Evolutionary conservation across 352 stramenopile species (phyloP), one percentile per base, ranked within the genome.

Genomic region (Pythium folliculosum): DNA sequence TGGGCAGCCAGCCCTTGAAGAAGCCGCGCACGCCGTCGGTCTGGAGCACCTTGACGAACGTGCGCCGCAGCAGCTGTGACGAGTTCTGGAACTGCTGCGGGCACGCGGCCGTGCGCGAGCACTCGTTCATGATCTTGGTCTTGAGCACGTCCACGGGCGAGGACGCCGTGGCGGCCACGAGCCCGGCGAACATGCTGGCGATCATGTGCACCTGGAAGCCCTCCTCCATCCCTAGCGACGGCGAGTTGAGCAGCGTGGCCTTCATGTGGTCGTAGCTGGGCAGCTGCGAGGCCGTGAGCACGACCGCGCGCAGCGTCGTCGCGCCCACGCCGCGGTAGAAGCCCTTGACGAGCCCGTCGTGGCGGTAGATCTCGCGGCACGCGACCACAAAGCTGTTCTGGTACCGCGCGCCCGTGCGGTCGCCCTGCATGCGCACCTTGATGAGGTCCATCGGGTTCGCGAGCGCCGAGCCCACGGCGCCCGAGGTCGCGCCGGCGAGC

Each of bases 231-330:
- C 32, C 30, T 5, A 86, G 68, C 44, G 71, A 68, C 21, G 75
- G 70, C 49, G 76, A 68, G 37, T 87, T 72, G 44, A 93, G 59
- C 69, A 93, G 65, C 22, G 70, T 73, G 57, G 85, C 63, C 70
- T 95, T 95, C 75, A 90, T 82, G 60, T 90, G 77, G 71, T 95
- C 87, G 50, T 95, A 95, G 49, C 77, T 91, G 13, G 85, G 82
- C 10, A 95, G 72, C 52, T 95, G 85, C 17, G 81, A 76, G 32
- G 84, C 87, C 19, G 85, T 94, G 65, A 94, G 65, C 45, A 90
- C 70, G 72, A 90, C 88, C 16, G 87, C 87, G 43, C 87, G 81
- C 47, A 84, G 70, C 12, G 86, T 90, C 22, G 83, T 93, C 14
- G 87, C 81, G 10, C 70, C 80, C 5, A 86, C 80, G 13, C 87